Evolutionary conservation across 192 early-diverging fungal genomes (phyloP), one percentile per base, ranked within the genome.

Genomic region (Thamnidium elegans): DNA sequence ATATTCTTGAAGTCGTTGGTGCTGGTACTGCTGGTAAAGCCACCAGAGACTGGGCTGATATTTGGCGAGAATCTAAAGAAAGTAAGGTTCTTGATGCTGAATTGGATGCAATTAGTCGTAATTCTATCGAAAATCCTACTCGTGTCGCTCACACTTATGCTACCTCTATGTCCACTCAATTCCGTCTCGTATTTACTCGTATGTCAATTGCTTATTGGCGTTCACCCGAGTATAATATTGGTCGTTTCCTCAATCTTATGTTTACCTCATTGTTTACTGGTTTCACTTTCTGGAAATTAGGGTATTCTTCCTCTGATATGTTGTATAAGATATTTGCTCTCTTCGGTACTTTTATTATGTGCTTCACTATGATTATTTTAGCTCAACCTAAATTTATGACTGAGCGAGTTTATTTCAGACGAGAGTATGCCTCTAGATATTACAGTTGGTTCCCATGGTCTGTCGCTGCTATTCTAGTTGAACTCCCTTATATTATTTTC

Each of bases 1-100:
- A 92, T 70, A 90, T 92, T 48, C 66, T 94, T 31, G 88, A 94
- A 66, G 87, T 86, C 26, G 88, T 91, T 58, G 89, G 89, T 58
- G 86, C 86, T 46, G 80, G 84, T 56, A 73, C 69, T 47, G 83
- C 85, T 52, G 79, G 83, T 46, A 73, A 72, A 11, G 66, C 71
- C 13, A 51, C 58, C 0, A 72, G 83, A 17, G 83, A 90, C 62
- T 94, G 92, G 92, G 74, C 87, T 52, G 80, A 88, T 36, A 61
- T 85, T 13, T 94, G 92, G 92, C 65, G 67, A 30, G 65, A 79
- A 20, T 90, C 88, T 8, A 60, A 70, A 1, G 84, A 90, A 71
- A 58, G 60, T 36, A 48, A 62, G 1, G 32, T 50, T 0, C 70
- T 82, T 13, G 31, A 76, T 19, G 46, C 67, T 15, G 84, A 84